Evolutionary conservation across 1,284 basidiomycete genomes (phyloP).

Genomic region (Moesziomyces aphidis): DNA sequence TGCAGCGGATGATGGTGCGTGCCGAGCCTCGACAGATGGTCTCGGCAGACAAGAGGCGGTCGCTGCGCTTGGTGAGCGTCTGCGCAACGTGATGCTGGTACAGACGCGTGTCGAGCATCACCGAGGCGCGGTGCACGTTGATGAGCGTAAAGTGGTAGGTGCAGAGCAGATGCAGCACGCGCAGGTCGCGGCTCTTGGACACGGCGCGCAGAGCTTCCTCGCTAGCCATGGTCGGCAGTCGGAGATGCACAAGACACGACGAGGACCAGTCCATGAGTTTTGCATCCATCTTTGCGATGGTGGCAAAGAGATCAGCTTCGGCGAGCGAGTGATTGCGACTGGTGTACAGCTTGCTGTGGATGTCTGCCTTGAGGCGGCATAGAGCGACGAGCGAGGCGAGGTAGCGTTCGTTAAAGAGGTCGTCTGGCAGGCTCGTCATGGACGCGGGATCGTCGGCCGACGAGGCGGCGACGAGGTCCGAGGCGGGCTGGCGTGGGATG

Average conservation of each 20-base stretch:
- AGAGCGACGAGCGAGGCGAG: constrained; percentile 4
- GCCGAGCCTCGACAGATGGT: constrained; percentile 12
- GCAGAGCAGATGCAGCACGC: constrained; percentile 12
- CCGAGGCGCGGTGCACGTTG: constrained; percentile 15
- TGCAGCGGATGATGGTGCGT: constrained; percentile 11
- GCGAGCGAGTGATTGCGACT: constrained; percentile 8
- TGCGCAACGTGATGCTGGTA: constrained; percentile 9
- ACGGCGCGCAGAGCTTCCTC: constrained; percentile 13
- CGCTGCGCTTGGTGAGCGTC: constrained; percentile 7
- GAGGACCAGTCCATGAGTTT: constrained; percentile 13
- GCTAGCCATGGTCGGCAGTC: constrained; percentile 8
- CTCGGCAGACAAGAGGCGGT: constrained; percentile 9
- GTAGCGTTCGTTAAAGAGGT: background rate
- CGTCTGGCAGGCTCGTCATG: background rate
- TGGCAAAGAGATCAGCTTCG: constrained; percentile 6
- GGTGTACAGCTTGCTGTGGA: constrained; percentile 13
- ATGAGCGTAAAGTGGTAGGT: constrained; percentile 17
- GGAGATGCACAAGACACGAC: background rate
- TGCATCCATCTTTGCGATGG: constrained; percentile 10
- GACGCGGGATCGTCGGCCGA: background rate
- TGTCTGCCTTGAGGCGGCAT: constrained; percentile 9
- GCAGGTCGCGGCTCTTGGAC: constrained; percentile 6
- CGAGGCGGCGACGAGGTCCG: background rate
- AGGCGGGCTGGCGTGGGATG: background rate
- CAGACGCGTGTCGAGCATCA: constrained; percentile 14